Evolutionary conservation across 805 yeast species (phyloP).

Genomic region (Kazachstania viticola): DNA sequence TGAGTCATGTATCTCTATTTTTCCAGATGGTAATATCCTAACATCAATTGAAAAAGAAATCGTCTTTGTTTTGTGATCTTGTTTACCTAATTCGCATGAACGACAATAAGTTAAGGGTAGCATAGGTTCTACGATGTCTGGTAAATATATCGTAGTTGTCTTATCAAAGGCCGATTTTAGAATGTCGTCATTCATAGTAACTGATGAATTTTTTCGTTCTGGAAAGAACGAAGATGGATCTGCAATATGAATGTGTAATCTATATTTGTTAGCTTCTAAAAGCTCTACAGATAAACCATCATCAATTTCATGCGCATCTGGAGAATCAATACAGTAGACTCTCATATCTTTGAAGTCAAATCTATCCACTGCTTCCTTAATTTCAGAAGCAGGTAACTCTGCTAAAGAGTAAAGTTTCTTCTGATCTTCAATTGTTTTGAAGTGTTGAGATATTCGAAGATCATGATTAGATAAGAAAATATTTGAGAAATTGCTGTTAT

Average conservation of each 20-base stretch:
- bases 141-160: constrained; percentile 61
- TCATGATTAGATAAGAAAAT: constrained; percentile 11
- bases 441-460: constrained; percentile 34
- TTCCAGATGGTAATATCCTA: constrained; percentile 15
- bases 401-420: constrained; percentile 26
- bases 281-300: constrained; percentile 69
- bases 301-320: constrained; percentile 78
- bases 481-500: constrained; percentile 1
- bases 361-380: constrained; percentile 3
- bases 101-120: constrained; percentile 47
- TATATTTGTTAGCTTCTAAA: constrained; percentile 24
- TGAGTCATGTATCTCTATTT: constrained; percentile 12
- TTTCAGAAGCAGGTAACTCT: constrained; percentile 1
- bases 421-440: constrained; percentile 33
- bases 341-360: constrained; percentile 37
- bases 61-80: constrained; percentile 34
- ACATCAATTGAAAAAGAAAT: constrained; percentile 34
- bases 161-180: constrained; percentile 48
- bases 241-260: constrained; percentile 67
- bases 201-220: constrained; percentile 4
- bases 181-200: constrained; percentile 22
- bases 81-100: constrained; percentile 40
- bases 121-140: constrained; percentile 57
- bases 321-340: constrained; percentile 77
- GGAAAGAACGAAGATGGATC: constrained; percentile 65